These are phyloP conservation scores for Trichoderma pleuroti DNA, from an alignment of 2,329 filamentous ascomycete species.

Conservation along the genomic window DNA sequence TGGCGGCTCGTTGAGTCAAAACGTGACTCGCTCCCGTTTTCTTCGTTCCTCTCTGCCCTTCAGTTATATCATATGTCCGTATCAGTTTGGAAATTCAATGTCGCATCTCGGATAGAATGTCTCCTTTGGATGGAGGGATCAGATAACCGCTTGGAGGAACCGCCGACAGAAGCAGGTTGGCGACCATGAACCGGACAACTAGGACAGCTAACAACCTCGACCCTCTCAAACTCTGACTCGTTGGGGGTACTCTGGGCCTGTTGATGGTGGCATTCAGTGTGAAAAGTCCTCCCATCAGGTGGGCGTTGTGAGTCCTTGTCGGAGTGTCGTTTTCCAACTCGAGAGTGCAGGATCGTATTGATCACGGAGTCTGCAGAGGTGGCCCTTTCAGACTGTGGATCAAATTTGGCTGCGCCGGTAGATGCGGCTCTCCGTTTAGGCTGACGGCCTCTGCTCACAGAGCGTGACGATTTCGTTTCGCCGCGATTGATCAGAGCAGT, in stretches of 20 bases:
- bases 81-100: background rate
- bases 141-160: background rate
- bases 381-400: background rate
- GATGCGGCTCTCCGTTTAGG: background rate
- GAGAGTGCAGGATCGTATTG: background rate
- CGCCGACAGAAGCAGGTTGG: background rate
- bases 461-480: background rate
- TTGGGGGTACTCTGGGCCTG: background rate
- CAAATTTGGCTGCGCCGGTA: background rate
- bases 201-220: constrained; percentile 22
- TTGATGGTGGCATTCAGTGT: background rate
- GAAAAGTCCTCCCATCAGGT: background rate
- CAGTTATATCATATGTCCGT: background rate
- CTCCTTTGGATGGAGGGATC: constrained; percentile 21
- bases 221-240: constrained; percentile 19
- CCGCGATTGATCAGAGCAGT: background rate
- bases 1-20: background rate
- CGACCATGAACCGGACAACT: constrained; percentile 23
- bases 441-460: constrained; percentile 15
- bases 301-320: background rate
- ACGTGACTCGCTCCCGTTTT: background rate
- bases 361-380: constrained; percentile 15
- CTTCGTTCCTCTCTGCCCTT: background rate
- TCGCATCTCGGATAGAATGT: background rate
- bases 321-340: background rate